Percentiles rank a stretch among this genome's conserved stretches.
Conservation (phyloP, 331 rosid species). For the Stylosanthes scabra region DNA sequence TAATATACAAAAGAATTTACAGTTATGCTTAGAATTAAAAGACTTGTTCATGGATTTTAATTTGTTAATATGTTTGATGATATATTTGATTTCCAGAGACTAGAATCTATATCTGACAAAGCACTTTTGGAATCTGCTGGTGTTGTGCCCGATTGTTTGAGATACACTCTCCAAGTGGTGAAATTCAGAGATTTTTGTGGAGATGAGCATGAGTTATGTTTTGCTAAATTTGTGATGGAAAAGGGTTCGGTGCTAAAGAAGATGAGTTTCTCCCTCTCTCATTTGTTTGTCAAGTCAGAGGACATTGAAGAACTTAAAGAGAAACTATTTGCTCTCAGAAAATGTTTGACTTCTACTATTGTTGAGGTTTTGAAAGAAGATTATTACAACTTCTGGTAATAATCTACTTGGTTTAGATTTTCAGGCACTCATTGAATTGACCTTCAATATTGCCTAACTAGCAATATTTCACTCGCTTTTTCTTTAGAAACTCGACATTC, state of each 20-base stretch:
- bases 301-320: conserved; percentile 10
- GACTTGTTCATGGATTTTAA: not conserved
- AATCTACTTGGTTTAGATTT: too few species aligned
- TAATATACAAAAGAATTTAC: too few species aligned
- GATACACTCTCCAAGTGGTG: conserved; percentile 28
- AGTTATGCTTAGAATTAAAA: too few species aligned
- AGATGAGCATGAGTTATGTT: not conserved
- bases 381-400: not conserved
- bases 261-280: conserved; percentile 14
- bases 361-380: not conserved
- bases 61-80: not conserved
- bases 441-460: too few species aligned
- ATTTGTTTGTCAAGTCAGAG: not conserved
- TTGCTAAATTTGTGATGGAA: conserved; percentile 27
- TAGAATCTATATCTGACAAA: not conserved
- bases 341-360: not conserved
- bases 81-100: not conserved
- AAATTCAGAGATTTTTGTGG: not conserved
- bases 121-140: not conserved
- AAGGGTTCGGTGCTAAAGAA: conserved; percentile 28
- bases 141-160: not conserved
- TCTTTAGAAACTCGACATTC: too few species aligned
- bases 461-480: too few species aligned
- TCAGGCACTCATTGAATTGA: too few species aligned
- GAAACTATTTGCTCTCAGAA: conserved; percentile 10